phyloP scores from a whole-genome alignment of 345 rosid species.

The Eucalyptus pauciflora region DNA sequence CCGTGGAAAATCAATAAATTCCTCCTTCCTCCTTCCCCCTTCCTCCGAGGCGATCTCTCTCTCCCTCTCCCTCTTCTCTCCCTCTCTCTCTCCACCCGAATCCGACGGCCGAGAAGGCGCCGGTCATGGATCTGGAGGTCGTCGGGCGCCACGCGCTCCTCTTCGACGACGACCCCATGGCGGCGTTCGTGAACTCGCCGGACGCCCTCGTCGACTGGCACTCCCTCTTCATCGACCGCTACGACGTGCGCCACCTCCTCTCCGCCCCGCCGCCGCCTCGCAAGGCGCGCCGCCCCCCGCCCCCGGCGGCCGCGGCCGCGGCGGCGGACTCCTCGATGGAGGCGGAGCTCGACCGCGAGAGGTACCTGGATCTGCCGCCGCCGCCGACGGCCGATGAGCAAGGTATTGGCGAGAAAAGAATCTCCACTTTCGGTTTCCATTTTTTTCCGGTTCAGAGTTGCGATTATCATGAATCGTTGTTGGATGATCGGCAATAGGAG shows the following conservation, averaged over 20 bases:
- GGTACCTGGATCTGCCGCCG: conserved; percentile 61
- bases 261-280: conserved; percentile 66
- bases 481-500: neutral
- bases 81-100: neutral
- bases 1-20: neutral
- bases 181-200: conserved; percentile 69
- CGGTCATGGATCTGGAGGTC: conserved; percentile 69
- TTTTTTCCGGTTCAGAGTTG: neutral
- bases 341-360: conserved; percentile 64
- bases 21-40: neutral
- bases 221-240: conserved; percentile 83
- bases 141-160: conserved; percentile 88
- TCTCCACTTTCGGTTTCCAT: neutral
- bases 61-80: no score
- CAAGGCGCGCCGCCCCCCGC: conserved; percentile 23
- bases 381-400: conserved; percentile 22
- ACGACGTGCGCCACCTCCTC: conserved; percentile 96
- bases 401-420: conserved; percentile 15
- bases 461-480: neutral
- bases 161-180: conserved; percentile 85
- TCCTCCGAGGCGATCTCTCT: neutral
- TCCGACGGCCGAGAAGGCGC: neutral
- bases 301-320: conserved; percentile 9
- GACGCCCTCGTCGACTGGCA: conserved; percentile 93
- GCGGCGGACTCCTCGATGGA: conserved; percentile 23